Base-by-base conservation (phyloP, 768 basidiomycete genomes). In the Trametes meyenii region DNA sequence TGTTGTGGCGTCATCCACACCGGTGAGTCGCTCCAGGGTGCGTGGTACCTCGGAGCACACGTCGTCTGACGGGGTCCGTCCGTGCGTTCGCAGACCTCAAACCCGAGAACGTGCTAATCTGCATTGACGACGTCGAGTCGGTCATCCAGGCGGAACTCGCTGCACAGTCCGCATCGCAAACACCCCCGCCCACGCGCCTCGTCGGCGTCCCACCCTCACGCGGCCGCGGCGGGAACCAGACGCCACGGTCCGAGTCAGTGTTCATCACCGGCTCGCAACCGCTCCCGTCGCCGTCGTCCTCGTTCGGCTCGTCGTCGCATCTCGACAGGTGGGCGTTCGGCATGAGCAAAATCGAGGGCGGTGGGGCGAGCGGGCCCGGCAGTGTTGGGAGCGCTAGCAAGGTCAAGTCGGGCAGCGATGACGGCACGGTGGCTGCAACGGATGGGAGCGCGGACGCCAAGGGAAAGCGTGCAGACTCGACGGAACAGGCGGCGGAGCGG, bases 1-100 rank as follows among this genome's bases (percentile, higher is more conserved):
- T 92, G 92, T 73, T 99, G 97, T 72, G 92, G 94, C 42, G 92
- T 99, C 69, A 98, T 98, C 57, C 96, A 98, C 73, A 98, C 96
- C 43, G 89, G 88, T 86, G 54, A 50, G 83, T 73, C 23, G 39
- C 26, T n/a, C 43, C 35, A 21, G 21, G 26, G 48, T 12, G 7
- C 13, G n/a, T 12, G 19, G 17, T 33, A 33, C 21, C 8, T 29
- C 23, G 33, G n/a, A n/a, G 16, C 19, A 21, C 57, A 39, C 23
- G 14, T 29, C 23, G 14, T 29, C 53, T 59, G 60, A 61, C 60
- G 12, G 29, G 3, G 8, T 33, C 29, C 29, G 3, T 33, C 29
- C 17, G 49, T 43, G 21, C 24, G 24, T 6, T 46, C 63, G 52
- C 70, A 87, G 95, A 99, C 75, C 81, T 99, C 64, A 98, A 98